Evolutionary conservation across 2,329 filamentous ascomycete species (phyloP), one percentile per base, ranked within the genome.

Genomic region (Neonectria sp.): DNA sequence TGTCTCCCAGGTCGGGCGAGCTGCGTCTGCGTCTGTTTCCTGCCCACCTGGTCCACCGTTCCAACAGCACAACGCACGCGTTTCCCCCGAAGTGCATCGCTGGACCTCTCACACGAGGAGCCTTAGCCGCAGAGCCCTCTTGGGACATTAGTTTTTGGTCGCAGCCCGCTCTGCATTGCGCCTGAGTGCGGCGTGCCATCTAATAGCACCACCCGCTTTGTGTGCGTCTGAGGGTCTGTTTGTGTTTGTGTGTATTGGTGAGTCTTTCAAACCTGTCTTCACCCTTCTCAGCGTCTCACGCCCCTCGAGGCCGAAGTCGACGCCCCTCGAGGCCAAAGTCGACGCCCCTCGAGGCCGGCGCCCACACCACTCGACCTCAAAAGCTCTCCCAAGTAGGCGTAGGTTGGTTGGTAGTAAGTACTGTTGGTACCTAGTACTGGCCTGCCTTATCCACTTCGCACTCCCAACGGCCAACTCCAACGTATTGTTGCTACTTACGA

Each of bases 71-170:
- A 53, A 37, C 51, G 49, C 55, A 55, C 60, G 24, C 40, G 17
- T 61, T 55, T 33, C 24, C 33, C 24, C 61, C 53, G 48, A 55
- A n/a, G 29, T 51, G 45, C 57, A 53, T 60, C 51, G 57, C 37
- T 61, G 62, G 58, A 58, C 65, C 63, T 71, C 67, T 73, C 68
- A 71, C 72, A 70, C 27, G 58, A 63, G 56, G 68, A 65, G 70
- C 69, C 64, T 67, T 74, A 73, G 68, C 68, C 70, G 72, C 70
- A 74, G 70, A 70, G 63, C 65, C 68, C 68, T 69, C 61, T 63
- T 53, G 29, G 31, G 45, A 45, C 48, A 15, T 52, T 24, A 4
- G 48, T 29, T 43, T 56, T 35, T 37, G 37, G 51, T 53, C 21
- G 51, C 31, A 53, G 51, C 29, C 51, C 31, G 29, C 17, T 37